Base-by-base conservation (phyloP, 2,329 filamentous ascomycete genomes). In the Pseudocercospora musae region DNA sequence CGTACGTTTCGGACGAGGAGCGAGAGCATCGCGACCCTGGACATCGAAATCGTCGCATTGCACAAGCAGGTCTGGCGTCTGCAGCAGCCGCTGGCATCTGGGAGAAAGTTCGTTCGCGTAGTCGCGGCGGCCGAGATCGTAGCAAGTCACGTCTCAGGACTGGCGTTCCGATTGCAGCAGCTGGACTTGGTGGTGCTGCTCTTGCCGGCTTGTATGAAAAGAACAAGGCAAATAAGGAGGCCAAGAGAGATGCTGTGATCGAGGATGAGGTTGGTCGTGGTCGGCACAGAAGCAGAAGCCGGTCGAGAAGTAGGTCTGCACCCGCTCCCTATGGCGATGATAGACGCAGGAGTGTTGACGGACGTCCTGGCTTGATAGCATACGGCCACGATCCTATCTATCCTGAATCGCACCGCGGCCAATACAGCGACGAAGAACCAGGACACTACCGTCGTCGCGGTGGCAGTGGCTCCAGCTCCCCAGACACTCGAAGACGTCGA, bases 361-460 rank as follows among this genome's bases (percentile, higher is more conserved):
- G 77, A 76, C 78, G 81, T 70, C 76, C 78, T 70, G 81, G 79
- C 63, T 75, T 88, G 74, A 86, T 88, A 76, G 85, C 87, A 73
- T 88, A 89, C 73, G 86, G 86, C 66, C 80, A 82, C 71, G 83
- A 85, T 71, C 86, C 85, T 7, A 84, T 88, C 59, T 81, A 85
- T 68, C 82, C 83, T 69, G 84, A 84, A 63, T 78, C 77, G 57
- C 77, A 80, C 64, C 72, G 71, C 57, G 74, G 72, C 33, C 72
- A 74, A 63, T 71, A 74, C 66, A 73, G 69, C 64, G 76, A 78
- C 55, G 75, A 77, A 56, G 76, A 77, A 67, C 77, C 77, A 29
- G 77, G 76, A 48, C 74, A 74, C 53, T 75, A 78, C 61, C 74
- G 77, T 53, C 73, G 81, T 71, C 64, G 77, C 68, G 75, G 76